These are phyloP conservation scores for Fusarium sp. DNA, from an alignment of 2,329 filamentous ascomycete species.

Conservation along the genomic window DNA sequence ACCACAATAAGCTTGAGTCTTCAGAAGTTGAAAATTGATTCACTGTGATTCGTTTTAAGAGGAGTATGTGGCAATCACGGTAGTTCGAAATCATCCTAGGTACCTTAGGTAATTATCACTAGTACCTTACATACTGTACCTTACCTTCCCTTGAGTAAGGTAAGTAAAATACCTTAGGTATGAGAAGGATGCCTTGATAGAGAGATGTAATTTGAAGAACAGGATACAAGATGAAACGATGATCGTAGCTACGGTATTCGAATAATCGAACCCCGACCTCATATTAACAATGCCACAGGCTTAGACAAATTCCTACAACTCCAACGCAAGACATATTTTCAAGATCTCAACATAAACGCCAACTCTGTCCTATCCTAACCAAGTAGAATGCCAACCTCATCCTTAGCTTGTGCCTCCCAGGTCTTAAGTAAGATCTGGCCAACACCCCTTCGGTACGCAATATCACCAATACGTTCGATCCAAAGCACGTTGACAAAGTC, in stretches of 20 bases:
- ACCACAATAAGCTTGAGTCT: too few relatives aligned
- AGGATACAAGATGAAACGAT: not conserved
- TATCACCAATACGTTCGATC: conserved; percentile 59
- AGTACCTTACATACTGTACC: too few relatives aligned
- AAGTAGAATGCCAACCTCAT: conserved; percentile 57
- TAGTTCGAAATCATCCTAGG: too few relatives aligned
- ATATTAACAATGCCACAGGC: not conserved
- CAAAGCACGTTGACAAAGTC: conserved; percentile 62
- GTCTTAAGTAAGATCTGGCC: conserved; percentile 57
- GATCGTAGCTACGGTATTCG: not conserved
- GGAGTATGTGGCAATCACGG: too few relatives aligned
- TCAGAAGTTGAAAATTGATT: too few relatives aligned
- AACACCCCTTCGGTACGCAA: conserved; percentile 57
- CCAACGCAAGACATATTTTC: conserved; percentile 22
- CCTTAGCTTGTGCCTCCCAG: conserved; percentile 56
- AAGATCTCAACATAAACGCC: conserved; percentile 14
- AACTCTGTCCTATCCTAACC: conserved; percentile 50
- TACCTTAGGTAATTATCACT: too few relatives aligned
- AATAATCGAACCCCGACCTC: not conserved
- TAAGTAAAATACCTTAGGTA: too few relatives aligned
- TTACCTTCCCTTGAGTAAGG: too few relatives aligned
- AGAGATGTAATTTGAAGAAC: not conserved
- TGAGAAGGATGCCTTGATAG: not conserved
- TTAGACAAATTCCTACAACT: conserved; percentile 4
- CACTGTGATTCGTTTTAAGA: too few relatives aligned